Evolutionary conservation across 1,139 yeast species (phyloP).

Genomic region (Blastobotrys illinoisensis): DNA sequence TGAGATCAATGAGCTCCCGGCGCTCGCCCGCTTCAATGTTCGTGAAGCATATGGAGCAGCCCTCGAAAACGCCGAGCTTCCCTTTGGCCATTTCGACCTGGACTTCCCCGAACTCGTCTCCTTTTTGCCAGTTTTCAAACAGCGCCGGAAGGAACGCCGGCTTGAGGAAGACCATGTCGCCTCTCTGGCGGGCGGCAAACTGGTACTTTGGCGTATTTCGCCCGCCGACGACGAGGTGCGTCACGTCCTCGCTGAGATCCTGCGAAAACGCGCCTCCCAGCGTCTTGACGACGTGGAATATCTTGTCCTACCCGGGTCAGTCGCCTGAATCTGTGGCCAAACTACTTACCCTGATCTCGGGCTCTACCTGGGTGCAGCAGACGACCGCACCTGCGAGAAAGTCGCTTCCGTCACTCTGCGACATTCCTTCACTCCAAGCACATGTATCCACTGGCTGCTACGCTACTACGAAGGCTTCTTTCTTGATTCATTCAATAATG

Average conservation of each 20-base stretch:
- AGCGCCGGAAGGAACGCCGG: slow-evolving; percentile 44
- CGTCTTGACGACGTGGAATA: neutral
- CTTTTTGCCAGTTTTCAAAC: slow-evolving; percentile 50
- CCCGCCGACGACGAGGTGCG: slow-evolving; percentile 62
- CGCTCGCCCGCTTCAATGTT: slow-evolving; percentile 38
- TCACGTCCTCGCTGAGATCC: slow-evolving; percentile 60
- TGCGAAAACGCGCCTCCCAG: neutral
- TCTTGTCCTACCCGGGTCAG: neutral
- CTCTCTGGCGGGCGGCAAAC: slow-evolving; percentile 54
- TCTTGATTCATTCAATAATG: too few relatives aligned
- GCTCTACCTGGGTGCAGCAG: slow-evolving; percentile 30
- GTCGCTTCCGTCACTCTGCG: slow-evolving; percentile 7
- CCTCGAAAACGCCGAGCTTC: slow-evolving; percentile 43
- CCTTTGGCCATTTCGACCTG: slow-evolving; percentile 25
- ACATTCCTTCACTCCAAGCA: neutral
- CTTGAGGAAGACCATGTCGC: slow-evolving; percentile 53
- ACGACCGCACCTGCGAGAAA: slow-evolving; percentile 27
- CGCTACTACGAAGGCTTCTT: too few relatives aligned
- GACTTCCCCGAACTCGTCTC: slow-evolving; percentile 38
- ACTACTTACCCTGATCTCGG: slow-evolving; percentile 22
- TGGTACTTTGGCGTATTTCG: slow-evolving; percentile 61
- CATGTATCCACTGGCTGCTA: too few relatives aligned
- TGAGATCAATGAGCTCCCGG: slow-evolving; percentile 35
- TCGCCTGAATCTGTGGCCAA: neutral
- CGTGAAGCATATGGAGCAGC: slow-evolving; percentile 48